Conservation (phyloP, 1,284 basidiomycete genomes). For the Cerrena zonata region DNA sequence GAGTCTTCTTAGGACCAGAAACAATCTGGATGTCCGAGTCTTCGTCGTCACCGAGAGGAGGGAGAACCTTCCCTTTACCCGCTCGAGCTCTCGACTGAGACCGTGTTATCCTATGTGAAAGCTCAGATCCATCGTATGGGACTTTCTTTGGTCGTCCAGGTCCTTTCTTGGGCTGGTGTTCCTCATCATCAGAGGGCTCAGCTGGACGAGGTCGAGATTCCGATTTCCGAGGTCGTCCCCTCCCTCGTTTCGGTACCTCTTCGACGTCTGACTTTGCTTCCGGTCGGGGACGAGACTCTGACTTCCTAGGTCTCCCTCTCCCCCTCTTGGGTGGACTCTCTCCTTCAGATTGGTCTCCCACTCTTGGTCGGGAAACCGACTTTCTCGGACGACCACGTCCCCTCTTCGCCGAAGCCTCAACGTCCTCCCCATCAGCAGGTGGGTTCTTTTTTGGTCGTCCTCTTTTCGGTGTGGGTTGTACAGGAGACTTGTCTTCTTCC, state of each 20-base stretch:
- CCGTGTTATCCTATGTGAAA: not conserved
- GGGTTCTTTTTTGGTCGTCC: conserved; percentile 7
- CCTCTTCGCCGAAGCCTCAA: not conserved
- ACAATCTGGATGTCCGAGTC: not conserved
- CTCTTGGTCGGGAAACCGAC: too few species aligned
- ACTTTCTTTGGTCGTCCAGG: not conserved
- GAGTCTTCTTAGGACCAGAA: not conserved
- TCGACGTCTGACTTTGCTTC: too few species aligned
- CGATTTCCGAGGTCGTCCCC: too few species aligned
- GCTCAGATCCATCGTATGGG: not conserved
- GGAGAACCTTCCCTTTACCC: not conserved
- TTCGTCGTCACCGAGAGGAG: not conserved
- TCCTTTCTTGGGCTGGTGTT: not conserved
- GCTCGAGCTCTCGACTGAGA: not conserved
- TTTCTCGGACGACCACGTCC: not conserved
- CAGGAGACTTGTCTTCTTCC: conserved; percentile 7
- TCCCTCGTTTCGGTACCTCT: not conserved
- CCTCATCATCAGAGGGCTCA: not conserved
- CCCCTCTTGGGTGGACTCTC: too few species aligned
- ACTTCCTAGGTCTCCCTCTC: too few species aligned
- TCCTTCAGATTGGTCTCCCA: too few species aligned
- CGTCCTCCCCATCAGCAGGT: not conserved
- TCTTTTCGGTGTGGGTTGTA: conserved; percentile 6
- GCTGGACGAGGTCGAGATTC: too few species aligned
- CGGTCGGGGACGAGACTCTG: too few species aligned